Evolutionary conservation across 371 early-diverging fungal genomes (phyloP).

Genomic region (Actinomucor elegans): DNA sequence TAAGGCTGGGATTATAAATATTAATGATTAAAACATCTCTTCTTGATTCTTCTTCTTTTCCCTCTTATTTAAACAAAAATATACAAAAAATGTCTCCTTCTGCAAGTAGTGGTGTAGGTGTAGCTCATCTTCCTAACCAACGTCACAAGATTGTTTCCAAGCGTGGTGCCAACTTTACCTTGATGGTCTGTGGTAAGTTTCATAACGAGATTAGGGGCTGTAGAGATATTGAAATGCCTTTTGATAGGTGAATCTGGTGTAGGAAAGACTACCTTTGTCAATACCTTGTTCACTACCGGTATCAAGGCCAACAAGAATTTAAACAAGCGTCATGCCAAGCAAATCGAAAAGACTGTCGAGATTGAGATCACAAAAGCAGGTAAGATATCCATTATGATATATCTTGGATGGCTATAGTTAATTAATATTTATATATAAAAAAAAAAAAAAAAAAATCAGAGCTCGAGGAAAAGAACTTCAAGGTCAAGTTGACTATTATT

Average conservation of each 20-base stretch:
- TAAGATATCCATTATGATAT: too few species aligned
- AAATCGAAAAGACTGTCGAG: constrained; percentile 67
- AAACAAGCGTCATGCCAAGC: constrained; percentile 44
- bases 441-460: constrained; percentile 16
- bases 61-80: not conserved
- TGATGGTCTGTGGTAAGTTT: constrained; percentile 90
- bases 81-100: constrained; percentile 38
- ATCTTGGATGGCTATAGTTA: too few species aligned
- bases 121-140: constrained; percentile 97
- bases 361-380: constrained; percentile 70
- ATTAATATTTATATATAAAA: too few species aligned
- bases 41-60: not conserved
- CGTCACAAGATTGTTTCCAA: constrained; percentile 89
- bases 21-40: not conserved
- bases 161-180: constrained; percentile 86
- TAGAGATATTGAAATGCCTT: not conserved
- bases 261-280: constrained; percentile 82
- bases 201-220: not conserved
- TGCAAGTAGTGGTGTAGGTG: constrained; percentile 74
- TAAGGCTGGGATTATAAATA: constrained; percentile 9
- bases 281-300: constrained; percentile 71
- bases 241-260: constrained; percentile 51
- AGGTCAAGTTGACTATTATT: constrained; percentile 85
- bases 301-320: constrained; percentile 62
- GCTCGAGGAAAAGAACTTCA: constrained; percentile 59